phyloP scores from a whole-genome alignment of 345 rosid genomes.

The Melaleuca quinquenervia region DNA sequence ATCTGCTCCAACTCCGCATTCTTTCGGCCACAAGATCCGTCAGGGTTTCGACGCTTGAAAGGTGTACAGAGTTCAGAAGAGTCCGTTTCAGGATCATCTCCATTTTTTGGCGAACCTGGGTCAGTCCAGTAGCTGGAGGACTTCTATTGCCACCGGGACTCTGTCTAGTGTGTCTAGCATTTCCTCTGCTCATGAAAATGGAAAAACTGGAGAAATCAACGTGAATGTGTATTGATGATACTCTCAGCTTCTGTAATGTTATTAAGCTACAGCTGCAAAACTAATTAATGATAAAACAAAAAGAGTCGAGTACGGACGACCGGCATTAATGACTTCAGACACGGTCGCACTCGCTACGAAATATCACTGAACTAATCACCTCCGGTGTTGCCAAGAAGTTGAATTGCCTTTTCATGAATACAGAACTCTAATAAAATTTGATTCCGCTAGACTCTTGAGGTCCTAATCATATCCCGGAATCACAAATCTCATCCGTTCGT shows the following conservation, averaged over 20 bases:
- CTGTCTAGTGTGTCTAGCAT: background rate
- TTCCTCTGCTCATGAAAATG: background rate
- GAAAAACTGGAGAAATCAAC: background rate
- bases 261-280: background rate
- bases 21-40: background rate
- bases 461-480: background rate
- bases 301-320: background rate
- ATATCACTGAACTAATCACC: background rate
- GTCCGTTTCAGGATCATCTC: background rate
- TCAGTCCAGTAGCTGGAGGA: background rate
- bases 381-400: background rate
- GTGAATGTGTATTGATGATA: background rate
- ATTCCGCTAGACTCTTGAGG: background rate
- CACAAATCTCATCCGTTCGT: background rate
- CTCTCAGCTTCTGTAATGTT: background rate
- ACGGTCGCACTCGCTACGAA: background rate
- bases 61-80: background rate
- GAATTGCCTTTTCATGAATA: background rate
- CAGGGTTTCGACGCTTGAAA: background rate
- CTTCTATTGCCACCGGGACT: background rate
- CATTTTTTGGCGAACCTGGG: background rate
- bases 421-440: background rate
- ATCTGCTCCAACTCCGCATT: rapidly evolving
- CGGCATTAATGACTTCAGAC: background rate
- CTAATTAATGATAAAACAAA: background rate